Conservation (phyloP, 345 rosid species). For the Salix purpurea region DNA sequence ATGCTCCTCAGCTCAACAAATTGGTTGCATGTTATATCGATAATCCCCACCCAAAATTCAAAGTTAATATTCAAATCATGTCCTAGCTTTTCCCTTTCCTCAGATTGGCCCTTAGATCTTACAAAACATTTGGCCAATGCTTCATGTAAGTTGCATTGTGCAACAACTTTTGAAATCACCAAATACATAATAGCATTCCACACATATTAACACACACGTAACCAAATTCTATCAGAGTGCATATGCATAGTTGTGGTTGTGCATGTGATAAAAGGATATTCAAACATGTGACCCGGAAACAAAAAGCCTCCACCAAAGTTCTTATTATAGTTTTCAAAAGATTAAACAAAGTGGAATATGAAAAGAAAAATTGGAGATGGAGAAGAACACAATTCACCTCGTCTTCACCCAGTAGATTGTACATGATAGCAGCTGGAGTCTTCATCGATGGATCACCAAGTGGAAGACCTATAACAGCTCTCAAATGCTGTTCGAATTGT, state of each 20-base stretch:
- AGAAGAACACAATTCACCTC: constrained; percentile 41
- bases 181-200: not conserved
- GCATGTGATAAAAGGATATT: not conserved
- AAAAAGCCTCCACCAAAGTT: not conserved
- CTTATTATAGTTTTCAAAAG: not conserved
- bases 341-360: not conserved
- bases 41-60: not conserved
- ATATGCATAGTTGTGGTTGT: not conserved
- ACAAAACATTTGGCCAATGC: not conserved
- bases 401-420: constrained; percentile 86
- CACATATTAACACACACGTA: not conserved
- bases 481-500: constrained; percentile 86
- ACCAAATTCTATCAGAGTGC: not conserved
- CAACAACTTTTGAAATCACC: not conserved
- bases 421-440: constrained; percentile 84
- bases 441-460: constrained; percentile 98
- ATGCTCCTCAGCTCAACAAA: not conserved
- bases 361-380: not conserved
- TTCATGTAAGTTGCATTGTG: not conserved
- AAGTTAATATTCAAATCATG: not conserved
- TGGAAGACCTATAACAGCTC: constrained; percentile 90
- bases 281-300: not conserved
- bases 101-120: not conserved
- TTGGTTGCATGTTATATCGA: not conserved
- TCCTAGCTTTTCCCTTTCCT: not conserved